Evolutionary conservation across 306 rosid species (phyloP), one percentile per base, ranked within the genome.

Genomic region (Albizia julibrissin): DNA sequence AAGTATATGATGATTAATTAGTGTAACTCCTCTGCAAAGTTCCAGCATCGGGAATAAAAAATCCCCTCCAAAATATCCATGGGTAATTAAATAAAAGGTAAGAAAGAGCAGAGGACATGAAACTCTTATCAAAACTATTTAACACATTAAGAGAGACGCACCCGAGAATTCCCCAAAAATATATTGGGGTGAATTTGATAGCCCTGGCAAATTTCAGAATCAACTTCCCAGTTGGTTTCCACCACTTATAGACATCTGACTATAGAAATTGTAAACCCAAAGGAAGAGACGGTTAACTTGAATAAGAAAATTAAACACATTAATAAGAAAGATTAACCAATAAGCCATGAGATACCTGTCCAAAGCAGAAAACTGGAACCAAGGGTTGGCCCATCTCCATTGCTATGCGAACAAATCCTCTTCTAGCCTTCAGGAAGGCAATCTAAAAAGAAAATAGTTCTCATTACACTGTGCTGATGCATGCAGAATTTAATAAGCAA

Each of bases 341-440:
- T 19, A 54, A 42, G 3, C 40, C 13, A 75, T 61, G 43, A 70
- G 65, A 42, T 86, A 95, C 99, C 97, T 95, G 98, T 49, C 99
- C 99, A 69, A 93, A 95, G 88, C 98, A 91, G 87, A 93, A 95
- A 85, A 89, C 89, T 40, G 99, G 99, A 87, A 95, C 99, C 83
- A 93, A 77, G 50, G 99, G 95, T n/a, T 24, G 69, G 40, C 99
- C 99, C 81, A 65, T 86, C 89, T 88, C 91, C 89, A 95, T 83
- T 78, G 99, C 97, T 82, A 93, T 69, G 47, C 98, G 98, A 58
- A 95, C 90, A 84, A 95, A 95, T 83, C 98, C 98, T 80, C 87
- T 90, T 90, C 98, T 91, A 14, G 88, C 31, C 85, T 91, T 91
- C 5, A 95, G 93, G 87, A 86, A 95, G 68, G 69, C 94, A 83